These are phyloP conservation scores for Penicilliopsis zonata DNA, from an alignment of 495 filamentous ascomycete species.

Conservation along the genomic window DNA sequence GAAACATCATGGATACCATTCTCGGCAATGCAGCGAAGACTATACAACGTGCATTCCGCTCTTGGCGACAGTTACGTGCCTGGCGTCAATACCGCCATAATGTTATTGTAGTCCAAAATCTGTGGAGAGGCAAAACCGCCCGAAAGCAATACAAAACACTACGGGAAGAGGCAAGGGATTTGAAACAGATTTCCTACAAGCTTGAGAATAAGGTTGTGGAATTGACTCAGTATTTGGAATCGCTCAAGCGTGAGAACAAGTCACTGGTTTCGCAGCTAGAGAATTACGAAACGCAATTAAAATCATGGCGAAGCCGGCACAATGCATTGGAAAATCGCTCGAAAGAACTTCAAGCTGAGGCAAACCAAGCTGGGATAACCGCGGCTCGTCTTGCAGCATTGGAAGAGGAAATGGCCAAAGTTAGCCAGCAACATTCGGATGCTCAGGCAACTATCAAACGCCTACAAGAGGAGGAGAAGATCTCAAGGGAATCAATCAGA, in stretches of 20 bases:
- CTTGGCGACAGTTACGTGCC: conserved; percentile 59
- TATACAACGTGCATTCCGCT: conserved; percentile 86
- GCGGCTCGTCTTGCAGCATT: conserved; percentile 77
- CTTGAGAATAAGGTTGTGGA: conserved; percentile 99
- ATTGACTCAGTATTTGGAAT: conserved; percentile 84
- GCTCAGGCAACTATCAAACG: conserved; percentile 78
- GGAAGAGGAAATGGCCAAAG: conserved; percentile 86
- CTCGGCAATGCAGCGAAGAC: conserved; percentile 83
- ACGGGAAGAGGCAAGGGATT: conserved; percentile 89
- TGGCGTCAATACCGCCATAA: conserved; percentile 87
- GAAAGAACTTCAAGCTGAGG: conserved; percentile 90
- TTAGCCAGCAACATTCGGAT: conserved; percentile 81
- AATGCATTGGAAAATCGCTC: conserved; percentile 81
- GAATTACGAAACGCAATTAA: conserved; percentile 91
- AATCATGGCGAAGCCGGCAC: conserved; percentile 85
- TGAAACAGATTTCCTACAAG: conserved; percentile 98
- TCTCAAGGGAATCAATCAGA: conserved; percentile 65
- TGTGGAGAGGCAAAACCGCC: conserved; percentile 83
- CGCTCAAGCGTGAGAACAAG: conserved; percentile 89
- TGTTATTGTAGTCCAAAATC: conserved; percentile 79
- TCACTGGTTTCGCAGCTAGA: conserved; percentile 77
- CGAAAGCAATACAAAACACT: conserved; percentile 75
- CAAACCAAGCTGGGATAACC: conserved; percentile 93
- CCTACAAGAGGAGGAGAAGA: conserved; percentile 83
- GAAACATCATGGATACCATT: conserved; percentile 82